Conservation (phyloP, 192 early-diverging fungal species). For the Backusella parvicylindrica region DNA sequence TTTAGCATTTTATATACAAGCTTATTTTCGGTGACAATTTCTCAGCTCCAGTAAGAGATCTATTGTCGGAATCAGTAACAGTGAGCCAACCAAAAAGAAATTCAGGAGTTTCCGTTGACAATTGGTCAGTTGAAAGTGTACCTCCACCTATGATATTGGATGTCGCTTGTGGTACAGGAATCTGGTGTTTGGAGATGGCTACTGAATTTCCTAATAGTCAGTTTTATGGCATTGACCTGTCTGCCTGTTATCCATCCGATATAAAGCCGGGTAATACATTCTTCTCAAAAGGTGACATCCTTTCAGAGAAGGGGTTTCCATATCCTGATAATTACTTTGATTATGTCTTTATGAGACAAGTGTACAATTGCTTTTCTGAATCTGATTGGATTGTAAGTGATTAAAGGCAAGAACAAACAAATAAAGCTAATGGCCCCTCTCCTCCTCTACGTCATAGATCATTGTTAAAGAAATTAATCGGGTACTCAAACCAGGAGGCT, state of each 20-base stretch:
- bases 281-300: constrained; percentile 16
- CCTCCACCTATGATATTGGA: not conserved
- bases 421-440: not conserved
- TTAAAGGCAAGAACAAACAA: not conserved
- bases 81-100: not conserved
- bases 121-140: not conserved
- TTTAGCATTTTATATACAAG: not conserved
- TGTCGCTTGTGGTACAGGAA: constrained; percentile 8
- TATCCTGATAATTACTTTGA: constrained; percentile 21
- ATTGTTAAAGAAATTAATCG: constrained; percentile 21
- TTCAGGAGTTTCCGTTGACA: not conserved
- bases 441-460: not conserved
- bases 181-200: constrained; percentile 37
- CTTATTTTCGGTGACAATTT: constrained; percentile 20
- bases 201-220: constrained; percentile 25
- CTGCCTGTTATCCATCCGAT: constrained; percentile 23
- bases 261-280: constrained; percentile 21
- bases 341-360: constrained; percentile 25
- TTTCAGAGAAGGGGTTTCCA: not conserved
- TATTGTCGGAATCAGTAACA: not conserved
- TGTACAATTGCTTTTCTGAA: constrained; percentile 17
- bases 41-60: constrained; percentile 22
- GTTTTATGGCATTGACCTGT: constrained; percentile 34
- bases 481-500: constrained; percentile 38
- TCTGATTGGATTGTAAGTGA: constrained; percentile 17